A percentile compares a stretch with the other conserved stretches of the same genome.
Evolutionary conservation across 176 grass and related monocot genomes (phyloP).

Genomic region (Stipa capillata): DNA sequence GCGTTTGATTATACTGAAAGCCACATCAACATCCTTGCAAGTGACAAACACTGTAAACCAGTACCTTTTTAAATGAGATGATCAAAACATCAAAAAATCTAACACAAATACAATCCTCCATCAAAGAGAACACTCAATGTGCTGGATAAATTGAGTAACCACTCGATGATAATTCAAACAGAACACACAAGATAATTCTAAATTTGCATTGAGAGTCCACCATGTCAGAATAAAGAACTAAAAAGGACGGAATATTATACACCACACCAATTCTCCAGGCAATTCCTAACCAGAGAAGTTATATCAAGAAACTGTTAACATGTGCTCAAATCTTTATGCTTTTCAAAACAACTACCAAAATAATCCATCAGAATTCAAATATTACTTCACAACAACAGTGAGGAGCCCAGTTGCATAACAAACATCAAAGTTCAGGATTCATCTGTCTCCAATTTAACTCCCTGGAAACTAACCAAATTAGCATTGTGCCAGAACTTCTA

Average conservation of each 20-base stretch:
- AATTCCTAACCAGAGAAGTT: no score
- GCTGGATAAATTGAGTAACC: not conserved
- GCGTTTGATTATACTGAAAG: not conserved
- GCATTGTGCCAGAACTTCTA: not conserved
- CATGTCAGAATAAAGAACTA: not conserved
- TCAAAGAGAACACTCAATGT: not conserved
- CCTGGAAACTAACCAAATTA: not conserved
- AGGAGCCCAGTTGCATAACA: not conserved
- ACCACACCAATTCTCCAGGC: not conserved
- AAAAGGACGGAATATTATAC: not conserved
- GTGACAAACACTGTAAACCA: not conserved
- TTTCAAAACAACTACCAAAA: not conserved
- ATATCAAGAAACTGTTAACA: not conserved
- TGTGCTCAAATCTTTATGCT: not conserved
- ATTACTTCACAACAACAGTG: not conserved
- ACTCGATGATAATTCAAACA: no score
- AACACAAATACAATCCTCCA: not conserved
- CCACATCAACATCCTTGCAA: not conserved
- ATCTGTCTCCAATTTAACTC: not conserved
- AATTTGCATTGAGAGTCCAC: not conserved
- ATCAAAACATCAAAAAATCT: not conserved
- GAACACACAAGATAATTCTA: not conserved
- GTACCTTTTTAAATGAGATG: not conserved
- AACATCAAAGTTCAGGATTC: not conserved
- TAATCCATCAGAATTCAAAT: not conserved